Percentiles rank a stretch among this genome's conserved stretches.
Evolutionary conservation across 2,329 filamentous ascomycete genomes (phyloP).

Genomic region (Diplodia mutila): DNA sequence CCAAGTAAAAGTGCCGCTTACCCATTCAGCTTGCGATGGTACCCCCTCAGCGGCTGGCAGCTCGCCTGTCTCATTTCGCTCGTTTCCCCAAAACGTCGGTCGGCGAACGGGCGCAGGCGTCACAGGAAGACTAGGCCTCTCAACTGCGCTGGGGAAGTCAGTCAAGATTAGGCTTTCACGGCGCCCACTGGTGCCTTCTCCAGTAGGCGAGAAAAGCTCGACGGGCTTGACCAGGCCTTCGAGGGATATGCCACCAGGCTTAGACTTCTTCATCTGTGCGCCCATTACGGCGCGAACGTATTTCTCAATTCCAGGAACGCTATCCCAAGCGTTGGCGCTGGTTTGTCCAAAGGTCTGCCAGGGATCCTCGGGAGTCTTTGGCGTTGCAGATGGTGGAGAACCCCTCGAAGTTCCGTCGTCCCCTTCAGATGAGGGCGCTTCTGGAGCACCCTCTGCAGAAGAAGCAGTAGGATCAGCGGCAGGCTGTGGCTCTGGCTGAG

Average conservation of each 20-base stretch:
- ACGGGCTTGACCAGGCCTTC: constrained; percentile 32
- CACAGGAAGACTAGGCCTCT: constrained; percentile 86
- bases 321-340: constrained; percentile 86
- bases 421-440: not conserved
- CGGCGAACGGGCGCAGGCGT: constrained; percentile 81
- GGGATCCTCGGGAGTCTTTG: constrained; percentile 53
- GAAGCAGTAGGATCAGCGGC: constrained; percentile 21
- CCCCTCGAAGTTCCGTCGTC: constrained; percentile 13
- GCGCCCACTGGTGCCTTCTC: constrained; percentile 41
- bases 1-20: constrained; percentile 70
- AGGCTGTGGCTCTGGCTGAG: constrained; percentile 37
- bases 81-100: constrained; percentile 68
- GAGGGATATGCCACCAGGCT: constrained; percentile 42
- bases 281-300: constrained; percentile 75
- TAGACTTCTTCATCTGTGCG: constrained; percentile 63
- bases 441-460: constrained; percentile 1
- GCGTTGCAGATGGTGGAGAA: constrained; percentile 31
- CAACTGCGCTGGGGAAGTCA: constrained; percentile 81
- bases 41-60: constrained; percentile 81
- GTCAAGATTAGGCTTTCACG: constrained; percentile 71
- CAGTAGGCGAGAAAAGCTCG: constrained; percentile 39
- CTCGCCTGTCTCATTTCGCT: constrained; percentile 58
- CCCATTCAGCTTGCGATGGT: constrained; percentile 87
- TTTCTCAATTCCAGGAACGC: constrained; percentile 80
- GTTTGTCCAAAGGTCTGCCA: constrained; percentile 74